These are phyloP conservation scores for Microcyclospora pomicola DNA, from an alignment of 2,329 filamentous ascomycete genomes.

Conservation along the genomic window DNA sequence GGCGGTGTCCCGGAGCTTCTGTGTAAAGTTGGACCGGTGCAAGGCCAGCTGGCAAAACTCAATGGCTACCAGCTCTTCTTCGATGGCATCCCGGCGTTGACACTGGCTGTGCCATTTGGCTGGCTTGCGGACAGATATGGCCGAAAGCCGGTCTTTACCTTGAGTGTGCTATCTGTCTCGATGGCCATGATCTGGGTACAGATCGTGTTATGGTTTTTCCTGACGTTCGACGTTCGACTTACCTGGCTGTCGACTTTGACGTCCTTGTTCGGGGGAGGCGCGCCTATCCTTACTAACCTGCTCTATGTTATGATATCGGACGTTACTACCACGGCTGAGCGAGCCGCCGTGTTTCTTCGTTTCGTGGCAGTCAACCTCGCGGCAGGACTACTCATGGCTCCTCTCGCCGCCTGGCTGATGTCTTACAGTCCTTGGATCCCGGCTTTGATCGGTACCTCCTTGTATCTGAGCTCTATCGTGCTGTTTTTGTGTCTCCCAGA, in stretches of 20 bases:
- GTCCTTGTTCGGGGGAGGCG: slow-evolving; percentile 18
- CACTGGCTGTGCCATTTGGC: slow-evolving; percentile 23
- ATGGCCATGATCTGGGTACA: slow-evolving; percentile 16
- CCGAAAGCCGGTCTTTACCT: slow-evolving; percentile 19
- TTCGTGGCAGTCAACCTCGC: slow-evolving; percentile 17
- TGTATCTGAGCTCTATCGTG: slow-evolving; percentile 4
- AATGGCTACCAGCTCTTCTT: slow-evolving; percentile 34
- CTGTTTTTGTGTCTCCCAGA: slow-evolving; percentile 19
- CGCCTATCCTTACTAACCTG: slow-evolving; percentile 14
- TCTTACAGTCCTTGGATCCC: slow-evolving; percentile 22
- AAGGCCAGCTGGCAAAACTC: slow-evolving; percentile 39
- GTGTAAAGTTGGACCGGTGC: slow-evolving; percentile 39
- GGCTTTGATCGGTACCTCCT: slow-evolving; percentile 14
- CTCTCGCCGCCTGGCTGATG: slow-evolving; percentile 23
- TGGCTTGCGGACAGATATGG: slow-evolving; percentile 24
- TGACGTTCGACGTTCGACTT: slow-evolving; percentile 18
- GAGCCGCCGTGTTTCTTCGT: slow-evolving; percentile 19
- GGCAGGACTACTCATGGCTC: slow-evolving; percentile 19
- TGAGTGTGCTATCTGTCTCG: slow-evolving; percentile 15
- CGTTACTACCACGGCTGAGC: slow-evolving; percentile 14
- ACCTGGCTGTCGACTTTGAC: slow-evolving; percentile 20
- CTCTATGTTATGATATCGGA: slow-evolving; percentile 20
- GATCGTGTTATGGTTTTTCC: slow-evolving; percentile 24
- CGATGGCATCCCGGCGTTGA: slow-evolving; percentile 30
- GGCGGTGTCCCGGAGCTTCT: slow-evolving; percentile 26